Conservation (phyloP, 371 early-diverging fungal species). For the Rozella allomycis region DNA sequence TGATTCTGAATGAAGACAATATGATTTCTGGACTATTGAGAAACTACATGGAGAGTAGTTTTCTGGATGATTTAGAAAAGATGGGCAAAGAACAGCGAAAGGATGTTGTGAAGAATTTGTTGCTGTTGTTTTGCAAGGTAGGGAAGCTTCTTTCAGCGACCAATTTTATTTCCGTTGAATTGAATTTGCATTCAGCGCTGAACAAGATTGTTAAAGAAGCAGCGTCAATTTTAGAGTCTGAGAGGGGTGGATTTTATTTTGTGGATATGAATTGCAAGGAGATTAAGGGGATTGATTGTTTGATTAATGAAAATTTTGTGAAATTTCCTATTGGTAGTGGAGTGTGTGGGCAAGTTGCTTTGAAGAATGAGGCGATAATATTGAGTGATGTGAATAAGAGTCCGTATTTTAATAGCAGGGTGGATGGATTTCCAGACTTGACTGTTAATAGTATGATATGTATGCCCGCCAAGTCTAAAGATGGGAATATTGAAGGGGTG, state of each 20-base stretch:
- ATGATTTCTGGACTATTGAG: constrained; percentile 7
- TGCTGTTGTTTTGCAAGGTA: constrained; percentile 13
- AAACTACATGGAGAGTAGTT: constrained; percentile 13
- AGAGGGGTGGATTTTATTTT: constrained; percentile 10
- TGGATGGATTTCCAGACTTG: constrained; percentile 6
- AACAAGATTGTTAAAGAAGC: constrained; percentile 10
- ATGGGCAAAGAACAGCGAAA: constrained; percentile 10
- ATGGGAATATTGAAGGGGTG: constrained; percentile 11
- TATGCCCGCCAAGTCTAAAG: constrained; percentile 9
- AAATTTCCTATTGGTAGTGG: constrained; percentile 10
- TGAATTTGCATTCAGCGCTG: constrained; percentile 10
- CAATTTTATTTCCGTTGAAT: constrained; percentile 9
- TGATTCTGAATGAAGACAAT: constrained; percentile 1
- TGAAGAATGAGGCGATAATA: constrained; percentile 8
- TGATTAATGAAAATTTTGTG: constrained; percentile 5
- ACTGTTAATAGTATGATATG: constrained; percentile 7
- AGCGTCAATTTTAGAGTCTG: constrained; percentile 5
- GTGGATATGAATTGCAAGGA: constrained; percentile 12
- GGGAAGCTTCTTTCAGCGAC: constrained; percentile 11
- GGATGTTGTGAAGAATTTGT: constrained; percentile 10
- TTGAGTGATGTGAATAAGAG: constrained; percentile 10
- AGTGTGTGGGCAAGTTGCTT: constrained; percentile 10
- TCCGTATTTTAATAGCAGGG: constrained; percentile 8
- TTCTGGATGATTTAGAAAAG: constrained; percentile 12
- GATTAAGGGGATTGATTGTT: constrained; percentile 8